Percentiles rank a stretch among this genome's conserved stretches.
Conservation (phyloP, 495 filamentous ascomycete genomes). For the Acidiella bohemica region DNA sequence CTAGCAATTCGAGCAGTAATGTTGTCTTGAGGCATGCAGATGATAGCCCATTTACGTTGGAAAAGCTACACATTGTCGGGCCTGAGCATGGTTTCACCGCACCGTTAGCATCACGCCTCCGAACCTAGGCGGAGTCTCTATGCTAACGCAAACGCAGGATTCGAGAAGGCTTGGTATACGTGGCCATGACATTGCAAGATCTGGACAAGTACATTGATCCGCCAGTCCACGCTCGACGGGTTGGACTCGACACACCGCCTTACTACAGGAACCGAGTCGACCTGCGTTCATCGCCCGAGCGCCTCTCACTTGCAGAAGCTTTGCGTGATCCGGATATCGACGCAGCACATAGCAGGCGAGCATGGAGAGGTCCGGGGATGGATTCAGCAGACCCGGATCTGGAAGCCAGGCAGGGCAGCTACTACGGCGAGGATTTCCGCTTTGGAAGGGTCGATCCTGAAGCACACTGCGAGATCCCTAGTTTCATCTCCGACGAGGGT, state of each 20-base stretch:
- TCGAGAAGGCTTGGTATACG: slow-evolving; percentile 86
- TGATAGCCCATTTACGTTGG: slow-evolving; percentile 61
- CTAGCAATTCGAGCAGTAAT: slow-evolving; percentile 69
- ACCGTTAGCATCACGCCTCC: slow-evolving; percentile 49
- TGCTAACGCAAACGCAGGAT: slow-evolving; percentile 39
- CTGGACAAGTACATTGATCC: slow-evolving; percentile 51
- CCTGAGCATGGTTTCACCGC: slow-evolving; percentile 68
- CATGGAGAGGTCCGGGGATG: neutral
- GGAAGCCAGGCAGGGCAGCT: neutral
- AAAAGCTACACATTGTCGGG: slow-evolving; percentile 77
- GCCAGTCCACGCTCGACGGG: slow-evolving; percentile 1
- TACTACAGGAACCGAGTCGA: neutral
- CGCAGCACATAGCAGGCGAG: neutral
- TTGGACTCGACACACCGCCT: neutral
- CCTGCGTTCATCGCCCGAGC: slow-evolving; percentile 3
- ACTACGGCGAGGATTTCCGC: slow-evolving; percentile 10
- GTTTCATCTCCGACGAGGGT: no score
- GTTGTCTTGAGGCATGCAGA: slow-evolving; percentile 69
- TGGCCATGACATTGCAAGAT: slow-evolving; percentile 70
- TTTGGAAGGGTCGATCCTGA: slow-evolving; percentile 1
- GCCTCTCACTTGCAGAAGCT: slow-evolving; percentile 23
- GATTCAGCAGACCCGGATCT: slow-evolving; percentile 6
- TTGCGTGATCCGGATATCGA: slow-evolving; percentile 21
- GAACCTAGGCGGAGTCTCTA: neutral
- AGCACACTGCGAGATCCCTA: slow-evolving; percentile 12